Base-by-base conservation (phyloP, 192 early-diverging fungal genomes). In the Rhizophagus clarus region DNA sequence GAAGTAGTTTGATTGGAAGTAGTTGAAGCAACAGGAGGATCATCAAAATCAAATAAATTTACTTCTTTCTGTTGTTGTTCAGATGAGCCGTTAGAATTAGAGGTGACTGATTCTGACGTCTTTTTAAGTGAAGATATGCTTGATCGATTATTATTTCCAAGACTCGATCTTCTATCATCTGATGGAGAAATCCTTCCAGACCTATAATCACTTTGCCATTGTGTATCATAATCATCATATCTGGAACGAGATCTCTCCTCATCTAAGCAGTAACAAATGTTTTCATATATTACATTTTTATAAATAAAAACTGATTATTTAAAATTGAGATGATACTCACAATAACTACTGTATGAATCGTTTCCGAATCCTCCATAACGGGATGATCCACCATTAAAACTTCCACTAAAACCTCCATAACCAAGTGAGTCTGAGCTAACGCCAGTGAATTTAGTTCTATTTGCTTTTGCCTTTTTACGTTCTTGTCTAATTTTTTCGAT, bases 391-490 rank as follows among this genome's bases (percentile, higher is more conserved):
- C 42, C 42, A 45, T 12, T 45, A 45, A 69, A 84, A 3, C 83
- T 79, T 29, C 83, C 82, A 17, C 84, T 84, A 61, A 78, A 80
- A 22, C 87, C 84, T 37, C 78, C 74, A 22, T 83, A 80, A 15
- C 34, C 67, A 51, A 81, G 72, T 49, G 84, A 81, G 17, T 89
- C 90, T 11, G 89, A 90, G 7, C 91, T 86, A 20, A 94, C 93
- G 31, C 94, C 94, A 1, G 88, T 91, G 80, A 96, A 99, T 85
- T 99, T 99, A 83, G 90, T 86, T 51, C 94, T 90, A 84, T 96
- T 99, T 29, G 92, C 91, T 82, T 93, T 93, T 26, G 97, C 96
- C 80, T 95, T 97, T 80, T 92, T 91, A 20, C 97, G 91, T 83
- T 99, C 97, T 14, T 88, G 88, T 45, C 93, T 92, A 82, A 99